Percentiles rank a stretch among this genome's conserved stretches.
phyloP scores from a whole-genome alignment of 495 filamentous ascomycete genomes.

The Jackrogersella multiformis region DNA sequence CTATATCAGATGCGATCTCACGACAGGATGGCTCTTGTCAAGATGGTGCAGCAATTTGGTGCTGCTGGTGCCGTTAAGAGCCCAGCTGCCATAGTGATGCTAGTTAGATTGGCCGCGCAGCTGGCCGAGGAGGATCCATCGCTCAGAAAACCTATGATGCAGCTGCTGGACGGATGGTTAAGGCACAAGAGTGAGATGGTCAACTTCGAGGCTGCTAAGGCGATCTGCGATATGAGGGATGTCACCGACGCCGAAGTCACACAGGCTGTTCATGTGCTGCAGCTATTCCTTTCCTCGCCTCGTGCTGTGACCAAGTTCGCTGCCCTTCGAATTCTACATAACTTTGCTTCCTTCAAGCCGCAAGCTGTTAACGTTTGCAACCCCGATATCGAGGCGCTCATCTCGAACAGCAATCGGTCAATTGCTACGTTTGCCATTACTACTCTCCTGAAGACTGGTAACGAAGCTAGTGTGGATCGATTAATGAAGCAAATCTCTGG shows the following conservation, averaged over 20 bases:
- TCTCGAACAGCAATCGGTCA: constrained; percentile 95
- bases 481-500: constrained; percentile 98
- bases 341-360: constrained; percentile 94
- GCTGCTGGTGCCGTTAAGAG: constrained; percentile 92
- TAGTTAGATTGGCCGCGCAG: constrained; percentile 93
- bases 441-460: constrained; percentile 96
- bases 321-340: constrained; percentile 95
- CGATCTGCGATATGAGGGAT: constrained; percentile 93
- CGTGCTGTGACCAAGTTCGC: constrained; percentile 97
- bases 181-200: constrained; percentile 99
- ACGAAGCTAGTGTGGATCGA: constrained; percentile 94
- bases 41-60: constrained; percentile 99
- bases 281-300: constrained; percentile 96
- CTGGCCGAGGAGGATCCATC: constrained; percentile 91
- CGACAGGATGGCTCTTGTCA: constrained; percentile 98
- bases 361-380: constrained; percentile 93
- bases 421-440: constrained; percentile 99
- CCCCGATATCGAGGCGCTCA: constrained; percentile 93
- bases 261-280: constrained; percentile 92
- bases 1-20: constrained; percentile 98
- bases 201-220: constrained; percentile 98
- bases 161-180: constrained; percentile 93
- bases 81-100: constrained; percentile 87
- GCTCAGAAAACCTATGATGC: constrained; percentile 92
- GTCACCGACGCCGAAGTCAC: constrained; percentile 90